These are phyloP conservation scores for Botrytis galanthina DNA, from an alignment of 2,329 filamentous ascomycete species.

Conservation along the genomic window DNA sequence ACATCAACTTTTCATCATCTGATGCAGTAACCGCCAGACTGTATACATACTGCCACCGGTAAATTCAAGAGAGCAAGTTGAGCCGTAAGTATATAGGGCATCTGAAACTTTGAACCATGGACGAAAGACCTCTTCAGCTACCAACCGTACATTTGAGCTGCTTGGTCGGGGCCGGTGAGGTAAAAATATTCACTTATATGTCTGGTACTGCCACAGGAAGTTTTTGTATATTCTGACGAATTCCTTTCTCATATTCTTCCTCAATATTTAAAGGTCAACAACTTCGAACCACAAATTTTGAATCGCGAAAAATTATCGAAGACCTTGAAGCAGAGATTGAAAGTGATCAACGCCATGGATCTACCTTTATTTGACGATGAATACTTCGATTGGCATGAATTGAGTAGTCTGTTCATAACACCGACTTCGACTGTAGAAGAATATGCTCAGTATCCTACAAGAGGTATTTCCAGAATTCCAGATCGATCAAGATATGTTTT, in stretches of 20 bases:
- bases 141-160: not conserved
- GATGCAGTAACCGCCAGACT: not conserved
- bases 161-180: not conserved
- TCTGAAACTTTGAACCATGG: not conserved
- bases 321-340: not conserved
- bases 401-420: not conserved
- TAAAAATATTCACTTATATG: not conserved
- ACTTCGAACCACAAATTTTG: not conserved
- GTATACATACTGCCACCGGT: not conserved
- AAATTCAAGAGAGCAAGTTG: not conserved
- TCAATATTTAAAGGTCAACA: not conserved
- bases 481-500: not conserved
- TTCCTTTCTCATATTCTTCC: not conserved
- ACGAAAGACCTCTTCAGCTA: not conserved
- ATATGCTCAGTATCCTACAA: not conserved
- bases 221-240: not conserved
- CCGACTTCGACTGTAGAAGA: not conserved
- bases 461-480: not conserved
- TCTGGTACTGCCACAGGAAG: not conserved
- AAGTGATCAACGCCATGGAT: not conserved
- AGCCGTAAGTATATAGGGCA: not conserved
- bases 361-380: not conserved
- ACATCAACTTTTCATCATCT: not conserved
- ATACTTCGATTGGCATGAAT: not conserved
- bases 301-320: not conserved